phyloP scores from a whole-genome alignment of 2,329 filamentous ascomycete genomes.

The Ophiocordyceps camponoti-rufipedis region DNA sequence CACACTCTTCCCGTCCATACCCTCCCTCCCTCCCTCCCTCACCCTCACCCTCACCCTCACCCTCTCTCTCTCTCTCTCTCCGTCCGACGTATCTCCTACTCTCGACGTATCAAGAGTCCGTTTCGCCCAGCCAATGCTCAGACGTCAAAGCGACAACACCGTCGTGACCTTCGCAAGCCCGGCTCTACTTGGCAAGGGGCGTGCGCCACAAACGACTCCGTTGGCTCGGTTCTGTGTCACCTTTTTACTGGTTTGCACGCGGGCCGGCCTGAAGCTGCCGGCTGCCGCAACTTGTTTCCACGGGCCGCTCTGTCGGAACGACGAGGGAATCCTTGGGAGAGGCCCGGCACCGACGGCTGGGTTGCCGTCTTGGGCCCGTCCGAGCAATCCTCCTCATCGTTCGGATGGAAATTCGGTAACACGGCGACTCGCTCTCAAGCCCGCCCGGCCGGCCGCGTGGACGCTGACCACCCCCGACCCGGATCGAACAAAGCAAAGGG shows the following conservation, averaged over 20 bases:
- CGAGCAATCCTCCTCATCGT: background rate
- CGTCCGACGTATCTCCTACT: background rate
- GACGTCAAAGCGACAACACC: background rate
- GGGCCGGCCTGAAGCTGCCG: conserved; percentile 1
- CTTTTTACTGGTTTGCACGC: conserved; percentile 1
- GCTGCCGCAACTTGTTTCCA: background rate
- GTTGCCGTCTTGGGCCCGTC: background rate
- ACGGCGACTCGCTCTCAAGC: background rate
- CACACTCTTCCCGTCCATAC: too few species aligned
- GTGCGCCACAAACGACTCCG: conserved; percentile 1
- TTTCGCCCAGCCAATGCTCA: background rate
- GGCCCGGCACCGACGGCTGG: background rate
- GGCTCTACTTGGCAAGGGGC: conserved; percentile 14
- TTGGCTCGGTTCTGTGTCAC: conserved; percentile 1
- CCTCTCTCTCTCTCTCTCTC: background rate
- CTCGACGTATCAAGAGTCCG: background rate
- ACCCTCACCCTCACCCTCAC: background rate
- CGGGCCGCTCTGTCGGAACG: conserved; percentile 2
- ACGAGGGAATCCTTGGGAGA: too few species aligned
- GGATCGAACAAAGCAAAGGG: background rate
- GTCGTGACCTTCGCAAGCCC: conserved; percentile 10
- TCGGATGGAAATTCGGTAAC: background rate
- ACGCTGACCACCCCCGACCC: background rate
- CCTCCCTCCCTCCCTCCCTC: background rate
- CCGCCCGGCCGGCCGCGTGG: background rate